phyloP scores from a whole-genome alignment of 2,329 filamentous ascomycete genomes.

The Trichophyton verrucosum region DNA sequence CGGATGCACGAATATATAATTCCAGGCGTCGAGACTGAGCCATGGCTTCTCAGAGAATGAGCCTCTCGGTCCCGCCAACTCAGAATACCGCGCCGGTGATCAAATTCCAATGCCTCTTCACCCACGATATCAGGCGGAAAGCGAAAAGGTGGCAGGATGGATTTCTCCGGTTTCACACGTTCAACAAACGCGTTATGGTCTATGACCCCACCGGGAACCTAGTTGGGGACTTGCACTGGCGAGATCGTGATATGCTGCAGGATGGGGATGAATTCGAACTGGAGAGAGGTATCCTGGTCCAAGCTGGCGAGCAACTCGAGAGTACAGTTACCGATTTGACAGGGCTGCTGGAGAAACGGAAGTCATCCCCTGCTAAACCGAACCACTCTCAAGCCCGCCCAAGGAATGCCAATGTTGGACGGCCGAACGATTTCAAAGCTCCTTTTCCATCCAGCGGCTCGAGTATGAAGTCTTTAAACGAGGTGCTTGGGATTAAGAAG shows the following conservation, averaged over 20 bases:
- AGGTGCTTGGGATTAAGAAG: slow-evolving; percentile 49
- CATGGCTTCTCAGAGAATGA: slow-evolving; percentile 7
- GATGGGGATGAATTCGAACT: slow-evolving; percentile 74
- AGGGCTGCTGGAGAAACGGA: slow-evolving; percentile 59
- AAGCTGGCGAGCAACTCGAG: slow-evolving; percentile 66
- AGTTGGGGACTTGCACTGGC: slow-evolving; percentile 76
- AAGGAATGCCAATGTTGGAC: neutral
- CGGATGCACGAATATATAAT: neutral
- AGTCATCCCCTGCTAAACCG: slow-evolving; percentile 18
- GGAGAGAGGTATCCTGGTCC: slow-evolving; percentile 64
- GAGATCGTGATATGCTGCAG: slow-evolving; percentile 52
- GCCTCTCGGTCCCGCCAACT: slow-evolving; percentile 35
- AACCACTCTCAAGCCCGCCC: slow-evolving; percentile 9
- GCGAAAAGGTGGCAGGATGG: slow-evolving; percentile 93
- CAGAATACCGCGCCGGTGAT: slow-evolving; percentile 61
- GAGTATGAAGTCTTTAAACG: slow-evolving; percentile 47
- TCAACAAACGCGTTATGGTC: slow-evolving; percentile 84
- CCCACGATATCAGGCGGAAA: slow-evolving; percentile 71
- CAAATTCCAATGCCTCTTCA: slow-evolving; percentile 78
- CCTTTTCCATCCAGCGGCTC: slow-evolving; percentile 17
- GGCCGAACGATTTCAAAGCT: slow-evolving; percentile 16
- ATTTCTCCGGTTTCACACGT: slow-evolving; percentile 71
- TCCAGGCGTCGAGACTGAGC: neutral
- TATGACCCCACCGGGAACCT: slow-evolving; percentile 71
- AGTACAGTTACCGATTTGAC: slow-evolving; percentile 65